Evolutionary conservation across 1,284 basidiomycete genomes (phyloP), one percentile per base, ranked within the genome.

Genomic region (Apiotrichum domesticum): DNA sequence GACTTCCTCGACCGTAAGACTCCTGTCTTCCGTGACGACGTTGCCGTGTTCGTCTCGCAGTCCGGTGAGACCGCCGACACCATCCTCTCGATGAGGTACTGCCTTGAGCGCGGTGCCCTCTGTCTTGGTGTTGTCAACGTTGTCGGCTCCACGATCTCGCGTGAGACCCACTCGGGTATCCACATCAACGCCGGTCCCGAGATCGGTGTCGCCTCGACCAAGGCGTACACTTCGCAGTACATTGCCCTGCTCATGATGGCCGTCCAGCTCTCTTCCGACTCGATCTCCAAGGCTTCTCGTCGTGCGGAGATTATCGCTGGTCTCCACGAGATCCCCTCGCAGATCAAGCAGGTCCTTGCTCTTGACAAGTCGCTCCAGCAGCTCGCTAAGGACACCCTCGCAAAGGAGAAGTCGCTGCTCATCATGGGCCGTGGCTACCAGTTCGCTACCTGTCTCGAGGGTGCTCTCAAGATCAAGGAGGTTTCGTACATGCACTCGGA

Each of bases 181-280:
- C 95, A 98, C 81, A 98, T 99, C 81, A 99, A 99, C 74, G 95
- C 96, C 68, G 95, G 95, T 46, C 95, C 95, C 61, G 95, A 98
- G 81, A 95, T 98, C 63, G 95, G 96, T 83, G 96, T 99, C 62
- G 96, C 96, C 6, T 98, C 94, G n/a, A 99, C 96, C 63, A 99
- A 99, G 86, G 96, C 96, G 3, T 99, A 99, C 80, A 98, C 95
- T 3, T 98, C 94, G 51, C 95, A 99, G 80, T 98, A 98, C 81
- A 94, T 98, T 66, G 96, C 95, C 3, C 83, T 98, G 54, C 81
- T 98, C 77, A 95, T 98, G 88, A 96, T 98, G 80, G 96, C 96
- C 13, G 84, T 98, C 41, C 94, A 98, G 78, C 83, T 99, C 29
- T 94, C 92, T 4, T 94, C 98, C 77, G 96, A 98, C 79, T 88